Conservation (phyloP, 192 early-diverging fungal species). For the Gamsiella multidivaricata region DNA sequence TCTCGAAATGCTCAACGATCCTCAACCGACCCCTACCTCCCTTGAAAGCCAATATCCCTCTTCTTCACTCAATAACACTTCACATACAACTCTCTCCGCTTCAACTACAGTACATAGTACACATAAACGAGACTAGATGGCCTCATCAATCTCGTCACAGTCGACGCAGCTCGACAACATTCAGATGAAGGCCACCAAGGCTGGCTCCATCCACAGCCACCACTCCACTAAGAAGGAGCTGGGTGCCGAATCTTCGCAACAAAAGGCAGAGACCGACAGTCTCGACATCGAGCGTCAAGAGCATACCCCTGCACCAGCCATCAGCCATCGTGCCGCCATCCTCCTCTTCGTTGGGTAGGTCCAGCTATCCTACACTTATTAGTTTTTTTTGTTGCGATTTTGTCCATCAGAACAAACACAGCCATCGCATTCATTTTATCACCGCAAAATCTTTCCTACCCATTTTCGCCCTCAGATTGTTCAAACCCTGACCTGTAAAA, state of each 20-base stretch:
- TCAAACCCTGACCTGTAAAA: too few species aligned
- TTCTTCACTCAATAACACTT: too few species aligned
- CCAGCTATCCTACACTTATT: neutral
- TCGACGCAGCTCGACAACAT: slow-evolving; percentile 10
- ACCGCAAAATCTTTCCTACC: too few species aligned
- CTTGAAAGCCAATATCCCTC: too few species aligned
- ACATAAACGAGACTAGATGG: slow-evolving; percentile 6
- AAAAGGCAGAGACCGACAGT: neutral
- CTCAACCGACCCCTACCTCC: too few species aligned
- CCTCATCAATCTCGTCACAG: slow-evolving; percentile 30
- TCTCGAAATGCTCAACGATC: too few species aligned
- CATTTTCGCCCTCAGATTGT: too few species aligned
- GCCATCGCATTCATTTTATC: neutral
- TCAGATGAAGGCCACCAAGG: slow-evolving; percentile 1
- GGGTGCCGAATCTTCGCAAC: neutral
- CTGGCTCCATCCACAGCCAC: slow-evolving; percentile 1
- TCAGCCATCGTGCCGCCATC: slow-evolving; percentile 23
- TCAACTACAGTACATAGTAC: neutral
- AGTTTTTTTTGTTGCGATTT: too few species aligned
- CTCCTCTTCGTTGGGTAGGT: slow-evolving; percentile 41
- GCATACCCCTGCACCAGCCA: slow-evolving; percentile 2
- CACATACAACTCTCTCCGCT: neutral
- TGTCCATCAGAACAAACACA: neutral
- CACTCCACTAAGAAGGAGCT: neutral
- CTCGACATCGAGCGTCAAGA: slow-evolving; percentile 29